These are phyloP conservation scores for Euclidium syriacum DNA, from an alignment of 345 rosid species.

Conservation along the genomic window DNA sequence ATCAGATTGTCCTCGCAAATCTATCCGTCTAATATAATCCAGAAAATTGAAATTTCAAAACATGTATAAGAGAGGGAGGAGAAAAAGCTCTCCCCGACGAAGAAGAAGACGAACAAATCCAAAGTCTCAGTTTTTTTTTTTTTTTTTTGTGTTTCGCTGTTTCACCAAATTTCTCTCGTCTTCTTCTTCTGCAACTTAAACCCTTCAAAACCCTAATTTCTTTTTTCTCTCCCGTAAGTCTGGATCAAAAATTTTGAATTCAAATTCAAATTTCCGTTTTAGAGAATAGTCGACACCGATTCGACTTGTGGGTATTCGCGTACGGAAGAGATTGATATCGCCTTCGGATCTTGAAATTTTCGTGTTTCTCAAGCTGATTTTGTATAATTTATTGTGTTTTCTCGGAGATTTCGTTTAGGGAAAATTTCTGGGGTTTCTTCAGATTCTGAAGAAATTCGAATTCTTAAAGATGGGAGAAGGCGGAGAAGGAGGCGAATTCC, in stretches of 20 bases:
- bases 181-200: constrained; percentile 7
- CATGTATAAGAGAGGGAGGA: constrained; percentile 75
- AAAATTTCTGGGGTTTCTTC: constrained; percentile 14
- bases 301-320: constrained; percentile 12
- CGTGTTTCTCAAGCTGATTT: constrained; percentile 22
- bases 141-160: background rate
- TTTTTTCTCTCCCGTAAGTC: too few relatives aligned
- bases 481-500: constrained; percentile 60
- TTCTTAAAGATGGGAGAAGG: constrained; percentile 55
- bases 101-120: constrained; percentile 31
- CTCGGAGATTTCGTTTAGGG: constrained; percentile 21
- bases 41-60: constrained; percentile 84
- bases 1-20: constrained; percentile 34
- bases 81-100: constrained; percentile 25
- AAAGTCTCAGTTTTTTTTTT: constrained; percentile 13
- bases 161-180: background rate
- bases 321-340: constrained; percentile 1
- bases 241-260: too few relatives aligned
- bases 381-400: constrained; percentile 16
- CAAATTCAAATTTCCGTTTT: too few relatives aligned
- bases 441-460: constrained; percentile 8
- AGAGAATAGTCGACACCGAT: constrained; percentile 32
- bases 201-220: constrained; percentile 19
- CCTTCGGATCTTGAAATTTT: constrained; percentile 41
- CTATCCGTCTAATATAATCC: constrained; percentile 56